These are phyloP conservation scores for Geranomyces variabilis DNA, from an alignment of 192 early-diverging fungal genomes.

Conservation along the genomic window DNA sequence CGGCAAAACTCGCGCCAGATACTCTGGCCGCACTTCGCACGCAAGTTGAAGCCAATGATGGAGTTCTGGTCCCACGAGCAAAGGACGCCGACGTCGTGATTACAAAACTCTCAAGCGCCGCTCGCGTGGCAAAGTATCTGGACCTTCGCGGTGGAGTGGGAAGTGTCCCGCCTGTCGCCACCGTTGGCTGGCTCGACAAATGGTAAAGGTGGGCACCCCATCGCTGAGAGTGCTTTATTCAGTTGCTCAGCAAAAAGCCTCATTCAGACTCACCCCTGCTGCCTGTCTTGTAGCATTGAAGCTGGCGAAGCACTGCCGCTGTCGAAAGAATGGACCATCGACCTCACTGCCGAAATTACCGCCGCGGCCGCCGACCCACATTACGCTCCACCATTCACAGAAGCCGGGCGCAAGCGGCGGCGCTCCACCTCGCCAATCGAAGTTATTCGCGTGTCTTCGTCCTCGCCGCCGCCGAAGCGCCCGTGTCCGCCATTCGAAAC, in stretches of 20 bases:
- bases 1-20: background rate
- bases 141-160: background rate
- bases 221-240: too few relatives aligned
- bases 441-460: background rate
- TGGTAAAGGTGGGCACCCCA: too few relatives aligned
- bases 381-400: background rate
- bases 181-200: background rate
- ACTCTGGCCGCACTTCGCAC: background rate
- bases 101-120: conserved; percentile 15
- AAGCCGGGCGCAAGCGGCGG: background rate
- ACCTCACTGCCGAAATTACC: background rate
- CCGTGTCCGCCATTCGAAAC: background rate
- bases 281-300: too few relatives aligned
- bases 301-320: too few relatives aligned
- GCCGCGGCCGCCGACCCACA: background rate
- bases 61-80: background rate
- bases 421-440: background rate
- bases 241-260: too few relatives aligned
- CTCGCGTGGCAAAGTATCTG: conserved; percentile 24
- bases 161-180: background rate
- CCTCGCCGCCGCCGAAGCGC: background rate
- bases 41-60: background rate
- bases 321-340: background rate
- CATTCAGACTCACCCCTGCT: background rate
- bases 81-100: conserved; percentile 24